These are phyloP conservation scores for Penicillium parvum DNA, from an alignment of 495 filamentous ascomycete species.

Conservation along the genomic window DNA sequence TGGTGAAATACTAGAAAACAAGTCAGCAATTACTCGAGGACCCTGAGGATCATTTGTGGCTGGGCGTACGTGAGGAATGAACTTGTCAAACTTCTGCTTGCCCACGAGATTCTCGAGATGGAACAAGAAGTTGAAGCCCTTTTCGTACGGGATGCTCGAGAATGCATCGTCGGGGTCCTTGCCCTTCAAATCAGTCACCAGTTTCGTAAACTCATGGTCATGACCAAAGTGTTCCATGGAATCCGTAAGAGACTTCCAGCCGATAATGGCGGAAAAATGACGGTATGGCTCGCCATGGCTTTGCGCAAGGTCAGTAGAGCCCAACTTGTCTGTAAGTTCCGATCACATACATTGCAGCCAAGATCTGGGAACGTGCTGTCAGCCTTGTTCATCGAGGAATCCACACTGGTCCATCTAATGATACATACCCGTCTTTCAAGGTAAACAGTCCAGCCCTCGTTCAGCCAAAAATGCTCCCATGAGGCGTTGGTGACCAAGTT, in stretches of 20 bases:
- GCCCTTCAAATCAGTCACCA: slow-evolving; percentile 79
- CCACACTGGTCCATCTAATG: not conserved
- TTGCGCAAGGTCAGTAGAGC: slow-evolving; percentile 5
- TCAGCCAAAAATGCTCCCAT: slow-evolving; percentile 98
- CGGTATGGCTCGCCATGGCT: slow-evolving; percentile 76
- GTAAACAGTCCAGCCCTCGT: slow-evolving; percentile 95
- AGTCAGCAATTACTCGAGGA: no score
- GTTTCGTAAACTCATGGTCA: slow-evolving; percentile 87
- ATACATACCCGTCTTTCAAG: slow-evolving; percentile 68
- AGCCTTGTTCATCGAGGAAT: no score
- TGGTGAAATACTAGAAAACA: slow-evolving; percentile 67
- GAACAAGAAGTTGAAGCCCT: slow-evolving; percentile 76
- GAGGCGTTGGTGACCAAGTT: slow-evolving; percentile 86
- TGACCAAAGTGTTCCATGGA: slow-evolving; percentile 70
- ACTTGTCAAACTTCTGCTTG: slow-evolving; percentile 82
- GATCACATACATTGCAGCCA: slow-evolving; percentile 28
- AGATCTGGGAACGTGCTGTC: slow-evolving; percentile 21
- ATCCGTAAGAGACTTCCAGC: slow-evolving; percentile 60
- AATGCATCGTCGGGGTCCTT: slow-evolving; percentile 95
- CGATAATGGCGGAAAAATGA: slow-evolving; percentile 88
- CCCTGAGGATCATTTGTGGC: not conserved
- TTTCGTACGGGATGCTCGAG: slow-evolving; percentile 72
- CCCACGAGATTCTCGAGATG: slow-evolving; percentile 80
- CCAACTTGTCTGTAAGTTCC: not conserved
- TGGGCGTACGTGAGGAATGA: slow-evolving; percentile 71